These are phyloP conservation scores for Mycena indigotica DNA, from an alignment of 768 basidiomycete genomes.

Conservation along the genomic window DNA sequence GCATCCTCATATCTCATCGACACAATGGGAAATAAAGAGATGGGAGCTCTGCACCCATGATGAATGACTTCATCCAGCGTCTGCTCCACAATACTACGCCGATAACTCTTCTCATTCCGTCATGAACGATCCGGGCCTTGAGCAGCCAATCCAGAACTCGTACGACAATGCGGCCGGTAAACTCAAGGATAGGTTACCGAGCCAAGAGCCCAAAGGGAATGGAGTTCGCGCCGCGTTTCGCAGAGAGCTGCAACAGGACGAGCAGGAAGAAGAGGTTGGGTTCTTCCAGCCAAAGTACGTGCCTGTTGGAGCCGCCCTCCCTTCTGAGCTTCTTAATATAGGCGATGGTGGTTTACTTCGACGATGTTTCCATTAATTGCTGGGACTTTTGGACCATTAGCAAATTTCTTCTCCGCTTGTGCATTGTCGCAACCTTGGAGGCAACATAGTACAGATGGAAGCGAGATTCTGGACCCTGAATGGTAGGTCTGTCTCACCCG, in stretches of 20 bases:
- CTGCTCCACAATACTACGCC: neutral
- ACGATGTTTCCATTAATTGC: conserved; percentile 44
- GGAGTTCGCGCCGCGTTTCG: conserved; percentile 14
- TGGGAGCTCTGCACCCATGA: no score
- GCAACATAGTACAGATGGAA: conserved; percentile 21
- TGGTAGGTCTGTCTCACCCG: conserved; percentile 31
- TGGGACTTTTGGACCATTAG: conserved; percentile 44
- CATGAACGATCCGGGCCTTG: conserved; percentile 33
- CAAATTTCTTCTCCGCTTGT: conserved; percentile 43
- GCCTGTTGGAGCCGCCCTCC: neutral
- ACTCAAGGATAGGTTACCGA: conserved; percentile 1
- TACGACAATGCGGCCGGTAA: conserved; percentile 14
- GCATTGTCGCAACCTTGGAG: conserved; percentile 41
- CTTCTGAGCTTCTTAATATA: conserved; percentile 8
- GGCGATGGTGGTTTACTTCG: conserved; percentile 45
- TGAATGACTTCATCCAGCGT: neutral
- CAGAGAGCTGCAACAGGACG: conserved; percentile 41
- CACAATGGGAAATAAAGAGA: no score
- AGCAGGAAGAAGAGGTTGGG: conserved; percentile 29
- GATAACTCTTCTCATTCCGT: neutral
- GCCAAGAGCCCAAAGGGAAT: neutral
- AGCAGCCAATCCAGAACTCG: conserved; percentile 23
- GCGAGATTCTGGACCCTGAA: conserved; percentile 31
- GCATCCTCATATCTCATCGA: no score
- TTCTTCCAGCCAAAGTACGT: conserved; percentile 28